Evolutionary conservation across 768 basidiomycete species (phyloP).

Genomic region (Neoboletus subvelutipes): DNA sequence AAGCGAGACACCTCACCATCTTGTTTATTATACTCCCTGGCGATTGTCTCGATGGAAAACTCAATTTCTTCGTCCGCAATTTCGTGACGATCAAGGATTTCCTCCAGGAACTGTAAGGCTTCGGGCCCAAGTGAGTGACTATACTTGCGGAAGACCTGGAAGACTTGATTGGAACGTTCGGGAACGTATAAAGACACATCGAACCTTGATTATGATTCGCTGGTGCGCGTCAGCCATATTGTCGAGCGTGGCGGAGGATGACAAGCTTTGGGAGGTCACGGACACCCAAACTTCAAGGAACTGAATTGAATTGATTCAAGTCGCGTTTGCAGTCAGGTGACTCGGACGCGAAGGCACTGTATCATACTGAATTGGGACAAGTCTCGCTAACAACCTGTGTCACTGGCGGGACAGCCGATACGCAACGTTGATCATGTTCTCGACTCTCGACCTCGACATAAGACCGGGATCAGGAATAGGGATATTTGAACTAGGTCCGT

Average conservation of each 20-base stretch:
- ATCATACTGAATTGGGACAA: conserved; percentile 13
- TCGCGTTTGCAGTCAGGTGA: conserved; percentile 6
- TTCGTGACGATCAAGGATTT: conserved; percentile 67
- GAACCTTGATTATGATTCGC: conserved; percentile 45
- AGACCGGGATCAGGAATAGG: conserved; percentile 75
- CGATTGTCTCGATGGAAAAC: conserved; percentile 73
- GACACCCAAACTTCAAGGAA: background rate
- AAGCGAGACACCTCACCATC: conserved; percentile 53
- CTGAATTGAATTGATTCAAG: too few species aligned
- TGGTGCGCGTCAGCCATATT: conserved; percentile 41
- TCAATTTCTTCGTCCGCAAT: conserved; percentile 71
- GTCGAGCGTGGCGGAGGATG: background rate
- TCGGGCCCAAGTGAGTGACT: conserved; percentile 86
- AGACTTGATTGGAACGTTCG: background rate
- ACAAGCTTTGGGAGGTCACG: background rate
- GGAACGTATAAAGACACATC: background rate
- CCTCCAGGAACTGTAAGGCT: conserved; percentile 67
- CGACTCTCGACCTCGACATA: conserved; percentile 72
- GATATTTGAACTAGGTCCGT: conserved; percentile 70
- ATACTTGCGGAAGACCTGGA: conserved; percentile 82
- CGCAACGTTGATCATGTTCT: conserved; percentile 47
- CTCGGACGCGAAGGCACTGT: background rate
- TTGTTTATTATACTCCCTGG: conserved; percentile 86
- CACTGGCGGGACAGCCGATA: background rate
- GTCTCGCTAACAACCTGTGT: background rate